Evolutionary conservation across 1,139 yeast genomes (phyloP).

Genomic region (Blastobotrys ciferrii): DNA sequence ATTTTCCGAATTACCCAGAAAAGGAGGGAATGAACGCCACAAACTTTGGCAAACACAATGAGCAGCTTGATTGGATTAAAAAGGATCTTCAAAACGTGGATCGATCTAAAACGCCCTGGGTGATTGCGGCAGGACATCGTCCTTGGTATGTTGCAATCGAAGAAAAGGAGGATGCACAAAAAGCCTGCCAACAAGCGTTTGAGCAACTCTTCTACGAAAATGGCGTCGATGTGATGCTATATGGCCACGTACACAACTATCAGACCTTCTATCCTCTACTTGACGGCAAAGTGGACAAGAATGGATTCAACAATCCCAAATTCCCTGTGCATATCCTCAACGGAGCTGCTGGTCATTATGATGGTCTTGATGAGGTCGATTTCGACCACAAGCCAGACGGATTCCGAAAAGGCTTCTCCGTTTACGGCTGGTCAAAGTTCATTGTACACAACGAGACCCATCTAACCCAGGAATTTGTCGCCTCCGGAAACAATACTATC

Average conservation of each 20-base stretch:
- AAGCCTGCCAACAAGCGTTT: slow-evolving; percentile 32
- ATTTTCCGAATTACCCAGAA: slow-evolving; percentile 30
- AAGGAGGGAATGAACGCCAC: slow-evolving; percentile 27
- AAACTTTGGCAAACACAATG: slow-evolving; percentile 29
- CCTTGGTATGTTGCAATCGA: slow-evolving; percentile 35
- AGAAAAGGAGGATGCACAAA: slow-evolving; percentile 23
- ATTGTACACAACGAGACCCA: slow-evolving; percentile 52
- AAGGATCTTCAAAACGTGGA: slow-evolving; percentile 42
- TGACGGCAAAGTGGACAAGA: slow-evolving; percentile 27
- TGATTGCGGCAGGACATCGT: slow-evolving; percentile 39
- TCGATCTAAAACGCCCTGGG: slow-evolving; percentile 35
- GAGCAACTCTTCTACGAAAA: slow-evolving; percentile 29
- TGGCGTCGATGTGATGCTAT: slow-evolving; percentile 32
- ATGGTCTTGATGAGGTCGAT: slow-evolving; percentile 29
- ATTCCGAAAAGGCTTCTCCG: slow-evolving; percentile 12
- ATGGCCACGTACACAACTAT: slow-evolving; percentile 35
- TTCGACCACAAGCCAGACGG: slow-evolving; percentile 12
- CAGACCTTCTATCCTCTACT: slow-evolving; percentile 30
- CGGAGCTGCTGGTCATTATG: slow-evolving; percentile 35
- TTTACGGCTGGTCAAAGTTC: slow-evolving; percentile 39
- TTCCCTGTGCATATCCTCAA: slow-evolving; percentile 35
- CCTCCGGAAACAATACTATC: slow-evolving; percentile 42
- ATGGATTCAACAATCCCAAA: slow-evolving; percentile 31
- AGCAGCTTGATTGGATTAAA: slow-evolving; percentile 40
- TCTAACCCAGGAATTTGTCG: slow-evolving; percentile 43